Base-by-base conservation (phyloP, 2,329 filamentous ascomycete genomes). In the Microcyclosporella mali region DNA sequence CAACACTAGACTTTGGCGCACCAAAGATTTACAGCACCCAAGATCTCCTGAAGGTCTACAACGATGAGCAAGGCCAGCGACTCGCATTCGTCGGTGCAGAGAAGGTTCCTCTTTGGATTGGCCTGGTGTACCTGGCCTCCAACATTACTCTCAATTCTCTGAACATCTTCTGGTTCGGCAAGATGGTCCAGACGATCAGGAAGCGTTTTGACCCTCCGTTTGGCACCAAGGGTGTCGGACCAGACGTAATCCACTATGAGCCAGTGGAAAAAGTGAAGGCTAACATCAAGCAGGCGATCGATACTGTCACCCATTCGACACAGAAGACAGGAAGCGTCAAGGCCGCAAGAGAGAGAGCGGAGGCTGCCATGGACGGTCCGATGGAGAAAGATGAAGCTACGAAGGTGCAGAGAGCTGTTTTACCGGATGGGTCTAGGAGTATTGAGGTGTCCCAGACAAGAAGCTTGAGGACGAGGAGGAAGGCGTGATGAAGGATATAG, bases 101-200 rank as follows among this genome's bases (percentile, higher is more conserved):
- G 8, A 53, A 56, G 32, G 68, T 89, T 2, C 86, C 85, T 0
- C 25, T 78, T 1, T 90, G 85, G 85, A 71, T 92, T 16, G 80
- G 78, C 1, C 67, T 64, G 11, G 68, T 78, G 19, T 92, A 92
- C 59, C 65, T 88, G 6, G 72, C 72, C 8, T 81, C 78, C 58
- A 92, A 92, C 62, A 41, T 86, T 15, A 76, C 77, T 0, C 73
- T 94, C 18, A 90, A 88, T 59, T 72, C 75, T 10, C 69, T 94
- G 40, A 94, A 94, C 66, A 81, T 85, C 58, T 85, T 82, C 66
- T 94, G 87, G 87, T 92, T 90, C 62, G 73, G 79, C 58, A 88
- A 87, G 75, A 94, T 94, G 87, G 81, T 94, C 49, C 73, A 79
- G 46, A 85, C 86, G 7, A 79, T 92, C 10, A 74, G 81, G 46